Base-by-base conservation (phyloP, 768 basidiomycete genomes). In the Lactifluus hygrophoroides region DNA sequence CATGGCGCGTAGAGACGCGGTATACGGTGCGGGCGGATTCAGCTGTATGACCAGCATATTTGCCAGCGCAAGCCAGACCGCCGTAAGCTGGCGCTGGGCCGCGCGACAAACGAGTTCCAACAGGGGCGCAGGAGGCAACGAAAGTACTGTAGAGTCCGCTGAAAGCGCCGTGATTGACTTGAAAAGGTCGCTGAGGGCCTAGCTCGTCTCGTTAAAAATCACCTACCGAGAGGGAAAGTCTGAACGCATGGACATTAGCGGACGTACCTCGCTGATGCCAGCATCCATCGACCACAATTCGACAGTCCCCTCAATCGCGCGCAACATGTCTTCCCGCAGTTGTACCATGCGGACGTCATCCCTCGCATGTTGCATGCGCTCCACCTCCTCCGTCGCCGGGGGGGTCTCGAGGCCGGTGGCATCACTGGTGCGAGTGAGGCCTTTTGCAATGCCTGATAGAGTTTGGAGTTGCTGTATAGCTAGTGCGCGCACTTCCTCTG, bases 131-230 rank as follows among this genome's bases (percentile, higher is more conserved):
- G 93, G 80, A 2, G 90, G 83, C 0, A 96, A 77, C 0, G 91
- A 88, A 9, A 96, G 75, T 16, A 96, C 69, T 0, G 91, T 95
- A 19, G 74, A 77, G 55, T 93, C 89, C 3, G 79, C 75, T 0
- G 90, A 87, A 30, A 94, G 77, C 2, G 85, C 83, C 0, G 94
- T 92, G 56, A 94, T 88, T 0, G 90, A 86, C 61, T 88, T 90
- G 74, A 94, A 79, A 35, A 95, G 74, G 63, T 91, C 85, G 74
- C 87, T 91, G 60, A 91, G 71, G 5, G 84, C 83, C 90, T 93
- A 30, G 17, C 51, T 13, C 7, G 28, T n/a, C 46, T 11, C 53
- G 25, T 16, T 34, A 57, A 19, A 23, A 40, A 38, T 55, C 25
- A 58, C 34, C 10, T 21, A 42, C 14, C 38, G 32, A 28, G 11